These are phyloP conservation scores for Sodiomyces alkalinus DNA, from an alignment of 2,329 filamentous ascomycete species.

Conservation along the genomic window DNA sequence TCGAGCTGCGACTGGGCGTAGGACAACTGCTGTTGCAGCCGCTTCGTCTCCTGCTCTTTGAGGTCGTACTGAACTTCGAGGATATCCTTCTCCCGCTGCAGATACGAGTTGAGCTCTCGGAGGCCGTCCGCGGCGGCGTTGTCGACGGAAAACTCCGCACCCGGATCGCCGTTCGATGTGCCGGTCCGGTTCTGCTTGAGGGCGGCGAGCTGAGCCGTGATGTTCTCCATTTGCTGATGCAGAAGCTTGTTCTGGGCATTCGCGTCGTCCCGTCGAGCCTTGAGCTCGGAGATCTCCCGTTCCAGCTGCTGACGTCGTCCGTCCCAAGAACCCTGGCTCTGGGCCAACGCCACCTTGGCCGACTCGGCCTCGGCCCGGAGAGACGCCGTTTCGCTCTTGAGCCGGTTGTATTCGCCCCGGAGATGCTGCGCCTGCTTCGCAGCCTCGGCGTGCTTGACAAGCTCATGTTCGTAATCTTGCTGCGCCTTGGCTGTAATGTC, in stretches of 20 bases:
- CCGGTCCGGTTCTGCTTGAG: constrained; percentile 56
- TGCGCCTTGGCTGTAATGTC: constrained; percentile 88
- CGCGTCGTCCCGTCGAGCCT: constrained; percentile 66
- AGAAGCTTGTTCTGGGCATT: constrained; percentile 82
- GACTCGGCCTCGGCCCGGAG: constrained; percentile 73
- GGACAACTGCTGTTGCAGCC: constrained; percentile 78
- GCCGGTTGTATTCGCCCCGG: constrained; percentile 63
- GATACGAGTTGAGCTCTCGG: constrained; percentile 79
- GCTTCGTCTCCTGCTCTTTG: constrained; percentile 73
- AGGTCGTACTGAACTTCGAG: constrained; percentile 92
- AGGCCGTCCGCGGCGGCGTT: constrained; percentile 51
- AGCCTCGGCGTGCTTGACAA: constrained; percentile 92
- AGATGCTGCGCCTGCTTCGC: constrained; percentile 69
- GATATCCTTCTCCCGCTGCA: constrained; percentile 94
- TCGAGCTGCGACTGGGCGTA: constrained; percentile 81
- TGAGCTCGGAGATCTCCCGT: constrained; percentile 66
- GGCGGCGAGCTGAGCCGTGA: constrained; percentile 63
- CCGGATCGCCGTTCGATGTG: constrained; percentile 27
- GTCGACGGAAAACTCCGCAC: constrained; percentile 39
- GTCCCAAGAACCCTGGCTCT: constrained; percentile 78
- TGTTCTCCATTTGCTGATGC: constrained; percentile 73
- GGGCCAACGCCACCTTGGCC: constrained; percentile 60
- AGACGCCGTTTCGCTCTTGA: constrained; percentile 65
- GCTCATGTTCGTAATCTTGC: constrained; percentile 86
- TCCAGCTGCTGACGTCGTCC: constrained; percentile 70